Conservation (phyloP, 768 basidiomycete genomes). For the Porpolomopsis calyptriformis region DNA sequence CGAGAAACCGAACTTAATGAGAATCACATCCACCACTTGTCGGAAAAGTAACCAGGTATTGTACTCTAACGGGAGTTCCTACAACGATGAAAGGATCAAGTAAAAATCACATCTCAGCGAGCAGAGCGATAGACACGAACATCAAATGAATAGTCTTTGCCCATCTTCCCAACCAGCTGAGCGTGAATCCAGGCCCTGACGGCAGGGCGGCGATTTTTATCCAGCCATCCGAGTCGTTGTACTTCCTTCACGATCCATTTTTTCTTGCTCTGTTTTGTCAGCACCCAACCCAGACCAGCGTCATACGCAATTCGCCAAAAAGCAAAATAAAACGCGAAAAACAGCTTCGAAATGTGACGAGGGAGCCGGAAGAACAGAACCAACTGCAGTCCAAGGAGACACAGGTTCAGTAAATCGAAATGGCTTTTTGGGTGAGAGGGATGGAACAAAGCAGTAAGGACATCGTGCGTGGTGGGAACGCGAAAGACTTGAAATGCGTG, state of each 20-base stretch:
- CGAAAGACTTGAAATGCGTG: conserved; percentile 58
- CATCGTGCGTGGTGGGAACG: conserved; percentile 87
- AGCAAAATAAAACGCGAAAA: conserved; percentile 85
- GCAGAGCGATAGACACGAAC: conserved; percentile 33
- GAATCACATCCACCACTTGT: conserved; percentile 90
- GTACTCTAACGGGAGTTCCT: conserved; percentile 88
- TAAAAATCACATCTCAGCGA: background rate
- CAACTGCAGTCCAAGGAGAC: conserved; percentile 66
- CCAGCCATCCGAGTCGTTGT: conserved; percentile 80
- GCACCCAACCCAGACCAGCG: conserved; percentile 84
- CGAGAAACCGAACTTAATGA: conserved; percentile 67
- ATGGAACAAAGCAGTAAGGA: conserved; percentile 75
- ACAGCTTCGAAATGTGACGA: conserved; percentile 38
- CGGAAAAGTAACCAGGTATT: conserved; percentile 96
- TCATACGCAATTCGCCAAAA: conserved; percentile 93
- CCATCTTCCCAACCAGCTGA: conserved; percentile 89
- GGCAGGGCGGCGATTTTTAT: conserved; percentile 48
- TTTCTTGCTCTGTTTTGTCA: conserved; percentile 92
- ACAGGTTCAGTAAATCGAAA: conserved; percentile 78
- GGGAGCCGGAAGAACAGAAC: conserved; percentile 62
- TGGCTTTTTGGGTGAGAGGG: conserved; percentile 80
- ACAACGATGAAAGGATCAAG: background rate
- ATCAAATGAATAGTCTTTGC: conserved; percentile 86
- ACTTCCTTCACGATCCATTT: conserved; percentile 86
- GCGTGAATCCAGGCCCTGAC: conserved; percentile 75